Percentiles rank a stretch among this genome's conserved stretches.
phyloP scores from a whole-genome alignment of 179 eudicot genomes.

The Silene coronaria region DNA sequence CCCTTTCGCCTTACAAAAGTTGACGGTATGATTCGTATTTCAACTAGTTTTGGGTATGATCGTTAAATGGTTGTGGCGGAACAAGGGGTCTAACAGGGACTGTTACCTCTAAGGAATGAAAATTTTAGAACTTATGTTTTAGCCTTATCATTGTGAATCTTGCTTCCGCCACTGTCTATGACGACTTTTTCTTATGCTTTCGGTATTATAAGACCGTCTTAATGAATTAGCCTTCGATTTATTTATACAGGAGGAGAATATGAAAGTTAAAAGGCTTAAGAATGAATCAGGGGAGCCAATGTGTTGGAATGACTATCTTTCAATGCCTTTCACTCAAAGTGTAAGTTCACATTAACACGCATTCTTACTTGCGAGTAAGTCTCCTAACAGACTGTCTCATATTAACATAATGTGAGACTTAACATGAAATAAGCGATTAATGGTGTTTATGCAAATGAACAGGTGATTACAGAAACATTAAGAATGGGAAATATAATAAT shows the following conservation, averaged over 20 bases:
- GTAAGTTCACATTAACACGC: slow-evolving; percentile 33
- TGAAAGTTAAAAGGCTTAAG: slow-evolving; percentile 54
- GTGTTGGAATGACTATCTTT: slow-evolving; percentile 72
- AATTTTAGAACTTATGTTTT: too few relatives aligned
- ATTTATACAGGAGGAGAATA: slow-evolving; percentile 63
- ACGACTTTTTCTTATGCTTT: too few relatives aligned
- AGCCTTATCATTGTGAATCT: too few relatives aligned
- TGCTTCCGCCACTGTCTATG: too few relatives aligned
- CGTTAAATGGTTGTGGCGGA: neutral
- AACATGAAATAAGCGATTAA: neutral
- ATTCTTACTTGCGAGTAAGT: neutral
- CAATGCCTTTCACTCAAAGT: slow-evolving; percentile 67
- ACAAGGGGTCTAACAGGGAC: too few relatives aligned
- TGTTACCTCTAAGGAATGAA: too few relatives aligned
- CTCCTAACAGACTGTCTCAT: too few relatives aligned
- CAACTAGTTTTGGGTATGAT: neutral
- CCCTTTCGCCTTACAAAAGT: slow-evolving; percentile 61
- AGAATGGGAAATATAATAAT: slow-evolving; percentile 76
- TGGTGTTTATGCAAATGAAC: neutral
- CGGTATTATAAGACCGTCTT: neutral
- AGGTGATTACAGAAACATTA: slow-evolving; percentile 84
- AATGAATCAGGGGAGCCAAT: slow-evolving; percentile 48
- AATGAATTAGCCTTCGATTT: neutral
- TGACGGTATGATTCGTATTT: slow-evolving; percentile 38
- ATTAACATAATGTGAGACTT: neutral